Evolutionary conservation across 2,329 filamentous ascomycete genomes (phyloP).

Genomic region (Waltergamsia citrina): DNA sequence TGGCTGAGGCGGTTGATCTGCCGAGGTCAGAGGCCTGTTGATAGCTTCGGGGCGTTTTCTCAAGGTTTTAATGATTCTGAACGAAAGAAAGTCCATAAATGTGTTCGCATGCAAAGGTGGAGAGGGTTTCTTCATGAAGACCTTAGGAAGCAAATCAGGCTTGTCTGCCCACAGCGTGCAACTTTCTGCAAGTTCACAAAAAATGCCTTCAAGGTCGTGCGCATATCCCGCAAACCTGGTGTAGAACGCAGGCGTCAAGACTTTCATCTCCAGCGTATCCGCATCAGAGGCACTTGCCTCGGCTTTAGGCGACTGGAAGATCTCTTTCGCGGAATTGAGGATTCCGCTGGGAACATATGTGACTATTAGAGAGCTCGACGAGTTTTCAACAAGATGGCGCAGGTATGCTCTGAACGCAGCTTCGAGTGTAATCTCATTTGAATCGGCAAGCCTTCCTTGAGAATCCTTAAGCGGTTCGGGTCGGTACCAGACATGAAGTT

Average conservation of each 20-base stretch:
- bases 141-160: constrained; percentile 37
- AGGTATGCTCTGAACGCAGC: constrained; percentile 37
- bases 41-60: constrained; percentile 31
- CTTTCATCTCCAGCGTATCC: constrained; percentile 41
- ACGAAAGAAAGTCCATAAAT: constrained; percentile 27
- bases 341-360: constrained; percentile 45
- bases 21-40: constrained; percentile 29
- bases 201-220: constrained; percentile 51
- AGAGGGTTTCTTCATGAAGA: constrained; percentile 29
- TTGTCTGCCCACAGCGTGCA: constrained; percentile 48
- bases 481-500: constrained; percentile 54
- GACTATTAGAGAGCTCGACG: constrained; percentile 33
- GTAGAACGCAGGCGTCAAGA: constrained; percentile 60
- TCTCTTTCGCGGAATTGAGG: constrained; percentile 21
- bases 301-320: constrained; percentile 23
- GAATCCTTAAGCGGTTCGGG: constrained; percentile 52
- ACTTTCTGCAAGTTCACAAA: constrained; percentile 49
- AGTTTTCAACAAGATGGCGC: constrained; percentile 36
- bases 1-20: constrained; percentile 10
- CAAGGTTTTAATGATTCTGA: constrained; percentile 33
- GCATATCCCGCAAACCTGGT: constrained; percentile 54
- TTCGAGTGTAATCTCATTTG: constrained; percentile 37
- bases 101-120: constrained; percentile 22
- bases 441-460: constrained; percentile 41
- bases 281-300: constrained; percentile 6